Evolutionary conservation across 352 stramenopile species (phyloP), one percentile per base, ranked within the genome.

Genomic region (Pythium angustatum): DNA sequence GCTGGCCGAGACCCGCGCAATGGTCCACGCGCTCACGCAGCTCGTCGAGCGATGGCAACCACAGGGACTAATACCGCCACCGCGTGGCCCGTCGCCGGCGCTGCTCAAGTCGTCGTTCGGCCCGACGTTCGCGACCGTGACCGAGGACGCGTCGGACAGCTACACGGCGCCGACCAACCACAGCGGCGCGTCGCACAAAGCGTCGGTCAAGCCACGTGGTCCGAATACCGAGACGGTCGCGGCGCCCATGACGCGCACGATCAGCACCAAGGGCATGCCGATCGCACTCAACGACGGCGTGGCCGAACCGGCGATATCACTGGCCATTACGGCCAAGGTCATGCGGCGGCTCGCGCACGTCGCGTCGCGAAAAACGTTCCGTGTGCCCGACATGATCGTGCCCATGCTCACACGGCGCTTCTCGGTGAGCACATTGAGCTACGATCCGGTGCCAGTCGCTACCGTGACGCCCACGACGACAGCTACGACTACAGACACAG

Each of bases 171-270:
- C 77, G 78, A 78, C 87, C 41, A 43, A 78, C 1, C 31, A 22
- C 38, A n/a, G 3, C 38, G 12, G 33, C 14, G 7, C 38, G 38
- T n/a, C n/a, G n/a, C n/a, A n/a, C n/a, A n/a, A 45, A 41, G 11
- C 38, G 38, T n/a, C 38, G 22, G 17, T 4, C 7, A 24, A 45
- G 38, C 38, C 15, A 14, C 38, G 38, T 86, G 21, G 74, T 90
- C n/a, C n/a, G n/a, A n/a, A n/a, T n/a, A n/a, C n/a, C n/a, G n/a
- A n/a, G n/a, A n/a, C n/a, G n/a, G n/a, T n/a, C n/a, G n/a, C n/a
- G n/a, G n/a, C n/a, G n/a, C 70, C 88, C 63, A 12, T 58, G 9
- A 77, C 82, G 71, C 79, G 88, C 22, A 64, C 80, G 9, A 36
- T 85, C 14, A 76, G 88, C 58, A 33, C 87, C 76, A 5, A 45